Conservation (phyloP, 805 yeast species). For the Teunomyces funiuensis region DNA sequence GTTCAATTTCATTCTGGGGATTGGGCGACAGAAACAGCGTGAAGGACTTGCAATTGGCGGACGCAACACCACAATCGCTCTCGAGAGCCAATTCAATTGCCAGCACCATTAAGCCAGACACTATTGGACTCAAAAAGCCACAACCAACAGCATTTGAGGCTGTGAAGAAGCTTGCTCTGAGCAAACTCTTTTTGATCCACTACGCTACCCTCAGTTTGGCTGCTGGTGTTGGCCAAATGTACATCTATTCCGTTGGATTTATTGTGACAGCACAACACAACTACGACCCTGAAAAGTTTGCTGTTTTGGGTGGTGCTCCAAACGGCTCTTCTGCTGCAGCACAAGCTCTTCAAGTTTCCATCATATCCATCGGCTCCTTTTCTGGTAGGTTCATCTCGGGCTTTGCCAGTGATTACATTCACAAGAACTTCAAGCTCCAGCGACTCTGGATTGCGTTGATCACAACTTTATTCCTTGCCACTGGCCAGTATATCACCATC, state of each 20-base stretch:
- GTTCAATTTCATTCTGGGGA: conserved; percentile 44
- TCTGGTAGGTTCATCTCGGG: conserved; percentile 67
- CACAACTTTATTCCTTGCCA: conserved; percentile 37
- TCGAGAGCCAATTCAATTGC: conserved; percentile 3
- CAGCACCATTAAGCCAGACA: neutral
- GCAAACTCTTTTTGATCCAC: conserved; percentile 47
- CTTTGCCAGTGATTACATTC: conserved; percentile 59
- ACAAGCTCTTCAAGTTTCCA: conserved; percentile 72
- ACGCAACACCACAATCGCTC: conserved; percentile 10
- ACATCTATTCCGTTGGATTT: conserved; percentile 72
- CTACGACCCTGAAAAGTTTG: conserved; percentile 9
- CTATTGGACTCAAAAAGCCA: neutral
- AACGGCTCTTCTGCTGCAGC: conserved; percentile 31
- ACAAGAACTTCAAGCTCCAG: conserved; percentile 51
- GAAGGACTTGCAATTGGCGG: conserved; percentile 15
- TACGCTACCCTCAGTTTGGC: conserved; percentile 55
- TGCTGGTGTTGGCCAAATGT: conserved; percentile 69
- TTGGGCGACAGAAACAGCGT: conserved; percentile 29
- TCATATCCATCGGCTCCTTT: conserved; percentile 64
- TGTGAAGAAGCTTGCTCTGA: conserved; percentile 20
- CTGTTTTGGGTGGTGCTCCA: conserved; percentile 13
- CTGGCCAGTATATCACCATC: conserved; percentile 39
- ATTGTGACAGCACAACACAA: conserved; percentile 50
- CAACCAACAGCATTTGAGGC: conserved; percentile 12
- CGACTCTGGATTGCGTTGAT: conserved; percentile 63